Evolutionary conservation across 805 yeast genomes (phyloP), one percentile per base, ranked within the genome.

Genomic region (Hagleromyces aurorensis): DNA sequence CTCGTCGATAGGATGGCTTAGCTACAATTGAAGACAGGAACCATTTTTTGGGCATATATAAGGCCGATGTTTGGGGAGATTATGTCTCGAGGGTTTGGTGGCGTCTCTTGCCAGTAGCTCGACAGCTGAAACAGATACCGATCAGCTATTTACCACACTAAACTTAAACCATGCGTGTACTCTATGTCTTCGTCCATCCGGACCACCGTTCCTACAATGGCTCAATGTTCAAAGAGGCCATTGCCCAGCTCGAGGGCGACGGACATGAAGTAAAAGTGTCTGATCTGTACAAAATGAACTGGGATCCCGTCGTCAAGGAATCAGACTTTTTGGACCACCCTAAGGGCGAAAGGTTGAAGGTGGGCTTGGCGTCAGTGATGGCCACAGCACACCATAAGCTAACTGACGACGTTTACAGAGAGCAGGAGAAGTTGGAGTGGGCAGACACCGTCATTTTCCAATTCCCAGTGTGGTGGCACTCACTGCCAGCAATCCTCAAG

Each of bases 391-490:
- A 25, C 13, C 30, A 39, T 9, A 16, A 24, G n/a, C 29, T 52
- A 16, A 49, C 58, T n/a, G 38, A 29, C 2, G 59, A 53, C 30
- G 57, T 52, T 11, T 21, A 37, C 14, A 37, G 20, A 4, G 58
- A 48, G 27, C 59, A 53, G 24, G 43, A 47, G 22, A 53, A 53
- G 22, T 33, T 50, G 5, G 17, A 29, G 13, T 53, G 57, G 57
- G 53, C 55, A 7, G 58, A 52, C 29, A n/a, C 33, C 6, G 36
- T 52, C 7, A 37, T 53, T 15, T 40, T 50, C 19, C 48, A 40
- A 21, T 51, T 51, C 36, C 57, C 58, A 12, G 11, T 48, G 2
- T 53, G 58, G 57, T 53, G 58, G 57, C 51, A 34, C 30, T 19
- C 37, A 4, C 38, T 52, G 50, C 58, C 55, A 9, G 55, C 57